Conservation (phyloP, 2,329 filamentous ascomycete genomes). For the Chaetomiaceae sp. region DNA sequence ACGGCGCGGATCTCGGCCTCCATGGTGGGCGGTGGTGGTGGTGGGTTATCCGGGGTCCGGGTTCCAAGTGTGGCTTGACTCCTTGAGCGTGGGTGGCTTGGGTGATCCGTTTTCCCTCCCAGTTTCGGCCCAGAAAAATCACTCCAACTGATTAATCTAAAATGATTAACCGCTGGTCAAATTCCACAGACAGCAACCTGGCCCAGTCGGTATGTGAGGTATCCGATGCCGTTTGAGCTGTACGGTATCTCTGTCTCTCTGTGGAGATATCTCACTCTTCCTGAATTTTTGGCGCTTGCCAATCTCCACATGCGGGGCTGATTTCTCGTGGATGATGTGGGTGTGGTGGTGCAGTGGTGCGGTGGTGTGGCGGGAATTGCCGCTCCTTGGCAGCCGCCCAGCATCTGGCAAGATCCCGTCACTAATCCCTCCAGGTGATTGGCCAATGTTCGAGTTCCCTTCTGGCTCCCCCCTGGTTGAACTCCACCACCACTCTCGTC, state of each 20-base stretch:
- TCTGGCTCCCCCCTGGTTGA: no score
- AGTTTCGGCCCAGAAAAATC: no score
- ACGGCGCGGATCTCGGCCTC: conserved; percentile 81
- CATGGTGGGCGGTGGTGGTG: conserved; percentile 48
- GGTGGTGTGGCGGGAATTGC: conserved; percentile 12
- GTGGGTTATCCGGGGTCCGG: background rate
- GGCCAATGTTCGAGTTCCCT: background rate
- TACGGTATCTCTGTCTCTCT: no score
- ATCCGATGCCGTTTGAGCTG: no score
- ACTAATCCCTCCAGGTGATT: no score
- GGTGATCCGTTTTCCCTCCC: no score
- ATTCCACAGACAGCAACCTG: background rate
- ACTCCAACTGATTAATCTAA: no score
- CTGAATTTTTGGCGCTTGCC: conserved; percentile 5
- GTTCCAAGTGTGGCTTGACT: background rate
- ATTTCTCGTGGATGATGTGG: no score
- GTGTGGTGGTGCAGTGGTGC: background rate
- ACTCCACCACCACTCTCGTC: background rate
- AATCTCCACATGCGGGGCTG: background rate
- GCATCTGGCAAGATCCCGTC: conserved; percentile 8
- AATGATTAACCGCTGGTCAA: no score
- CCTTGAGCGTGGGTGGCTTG: no score
- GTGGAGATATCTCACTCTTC: no score
- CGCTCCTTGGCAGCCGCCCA: conserved; percentile 8
- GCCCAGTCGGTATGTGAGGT: background rate